phyloP scores from a whole-genome alignment of 2,329 filamentous ascomycete genomes.

The Talaromyces funiculosus region DNA sequence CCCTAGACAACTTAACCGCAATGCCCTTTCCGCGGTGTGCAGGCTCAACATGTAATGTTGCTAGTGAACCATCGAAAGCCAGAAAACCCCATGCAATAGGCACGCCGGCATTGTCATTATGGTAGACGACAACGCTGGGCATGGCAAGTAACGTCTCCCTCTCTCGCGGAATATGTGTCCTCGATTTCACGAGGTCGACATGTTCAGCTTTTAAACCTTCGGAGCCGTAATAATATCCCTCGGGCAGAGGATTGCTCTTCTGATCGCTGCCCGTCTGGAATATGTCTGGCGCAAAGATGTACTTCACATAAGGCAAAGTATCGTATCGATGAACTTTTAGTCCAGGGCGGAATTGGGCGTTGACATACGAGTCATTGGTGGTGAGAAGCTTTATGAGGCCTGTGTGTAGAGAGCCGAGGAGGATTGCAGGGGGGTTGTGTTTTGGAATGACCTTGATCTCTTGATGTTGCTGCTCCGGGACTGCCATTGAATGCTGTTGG shows the following conservation, averaged over 20 bases:
- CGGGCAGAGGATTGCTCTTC: constrained; percentile 19
- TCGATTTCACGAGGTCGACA: constrained; percentile 33
- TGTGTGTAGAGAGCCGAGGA: constrained; percentile 35
- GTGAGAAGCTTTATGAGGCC: constrained; percentile 26
- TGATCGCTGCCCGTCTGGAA: constrained; percentile 13
- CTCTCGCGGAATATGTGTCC: constrained; percentile 36
- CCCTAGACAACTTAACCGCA: constrained; percentile 27
- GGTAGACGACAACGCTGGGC: constrained; percentile 32
- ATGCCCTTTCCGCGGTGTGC: constrained; percentile 36
- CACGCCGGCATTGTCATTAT: not conserved
- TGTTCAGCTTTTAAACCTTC: constrained; percentile 26
- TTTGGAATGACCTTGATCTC: constrained; percentile 18
- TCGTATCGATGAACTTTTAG: constrained; percentile 26
- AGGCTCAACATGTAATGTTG: constrained; percentile 38
- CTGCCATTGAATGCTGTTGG: not conserved
- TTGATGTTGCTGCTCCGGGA: not conserved
- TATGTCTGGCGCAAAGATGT: constrained; percentile 25
- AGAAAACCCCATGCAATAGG: constrained; percentile 38
- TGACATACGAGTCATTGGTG: constrained; percentile 16
- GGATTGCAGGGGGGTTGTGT: constrained; percentile 25
- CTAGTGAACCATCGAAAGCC: constrained; percentile 32
- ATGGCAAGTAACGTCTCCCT: constrained; percentile 27
- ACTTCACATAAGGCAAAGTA: constrained; percentile 32
- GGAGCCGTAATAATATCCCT: constrained; percentile 29
- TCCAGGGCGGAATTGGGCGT: constrained; percentile 16